Conservation (phyloP, 2,329 filamentous ascomycete genomes). For the Aureobasidium uvarum region DNA sequence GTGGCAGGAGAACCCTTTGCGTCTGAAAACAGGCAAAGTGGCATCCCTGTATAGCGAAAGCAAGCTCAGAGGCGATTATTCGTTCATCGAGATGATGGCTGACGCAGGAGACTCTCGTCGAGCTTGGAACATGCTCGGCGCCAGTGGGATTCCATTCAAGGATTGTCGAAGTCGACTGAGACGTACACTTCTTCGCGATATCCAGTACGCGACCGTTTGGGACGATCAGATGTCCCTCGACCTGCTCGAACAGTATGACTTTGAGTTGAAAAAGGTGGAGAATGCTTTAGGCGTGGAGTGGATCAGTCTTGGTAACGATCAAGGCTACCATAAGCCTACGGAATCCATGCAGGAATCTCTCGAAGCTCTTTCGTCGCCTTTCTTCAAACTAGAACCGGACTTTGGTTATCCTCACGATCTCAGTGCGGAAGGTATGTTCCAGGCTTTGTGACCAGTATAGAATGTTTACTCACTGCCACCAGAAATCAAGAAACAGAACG, state of each 20-base stretch:
- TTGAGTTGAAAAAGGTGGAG: constrained; percentile 37
- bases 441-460: not conserved
- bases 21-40: constrained; percentile 25
- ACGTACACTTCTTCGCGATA: constrained; percentile 33
- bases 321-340: constrained; percentile 32
- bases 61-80: constrained; percentile 36
- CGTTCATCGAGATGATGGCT: constrained; percentile 40
- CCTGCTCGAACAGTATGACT: constrained; percentile 35
- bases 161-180: constrained; percentile 31
- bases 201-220: constrained; percentile 33
- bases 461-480: not conserved
- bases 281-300: constrained; percentile 36
- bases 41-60: constrained; percentile 19
- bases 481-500: constrained; percentile 8
- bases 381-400: constrained; percentile 33
- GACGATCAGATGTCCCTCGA: constrained; percentile 33
- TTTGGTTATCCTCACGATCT: constrained; percentile 36
- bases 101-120: constrained; percentile 34
- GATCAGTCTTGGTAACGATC: constrained; percentile 29
- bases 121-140: constrained; percentile 37
- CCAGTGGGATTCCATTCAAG: constrained; percentile 32
- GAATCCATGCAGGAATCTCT: constrained; percentile 33
- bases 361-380: constrained; percentile 33
- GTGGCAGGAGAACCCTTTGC: constrained; percentile 33
- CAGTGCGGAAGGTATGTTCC: constrained; percentile 8